Evolutionary conservation across 352 stramenopile genomes (phyloP), one percentile per base, ranked within the genome.

Genomic region (Globisporangium okanoganense): DNA sequence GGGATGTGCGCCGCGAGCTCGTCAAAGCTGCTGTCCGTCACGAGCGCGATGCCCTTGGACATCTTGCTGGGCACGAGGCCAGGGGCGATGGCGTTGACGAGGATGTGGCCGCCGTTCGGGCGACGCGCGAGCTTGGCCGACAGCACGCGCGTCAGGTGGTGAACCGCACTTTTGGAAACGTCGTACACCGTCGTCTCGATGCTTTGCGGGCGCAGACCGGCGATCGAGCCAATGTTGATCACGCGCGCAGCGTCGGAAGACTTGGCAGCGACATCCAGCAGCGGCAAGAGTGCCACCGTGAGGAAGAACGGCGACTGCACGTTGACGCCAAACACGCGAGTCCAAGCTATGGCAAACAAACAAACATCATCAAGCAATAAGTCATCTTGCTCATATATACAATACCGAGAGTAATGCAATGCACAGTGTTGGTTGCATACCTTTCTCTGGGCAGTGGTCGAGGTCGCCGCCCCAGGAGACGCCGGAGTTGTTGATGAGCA

Each of bases 401-500:
- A 25, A 47, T 25, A 22, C 4, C 8, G 41, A 47, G 20, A 47
- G n/a, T 45, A 14, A 45, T 14, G 38, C 1, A 45, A 14, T 45
- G 38, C 29, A 7, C 33, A 13, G 33, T 13, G 33, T 38, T 35
- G 29, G 38, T 20, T 24, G 61, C 60, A 24, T 48, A 75, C 67
- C 66, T 24, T 75, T 64, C 24, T 61, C 64, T 38, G 62, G 64
- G 69, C 82, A 72, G 49, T 73, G 56, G 41, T 79, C 29, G 5
- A 83, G 71, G 31, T 73, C 67, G 7, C 69, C 75, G 29, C 78
- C 80, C 79, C 78, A 93, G 3, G 54, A 56, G 7, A 81, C 67
- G n/a, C 77, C 78, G 79, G 92, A 96, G 79, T 98, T 98, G 75
- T 99, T 98, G 58, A 98, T 85, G 13, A 98, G 79, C 47, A 98